These are phyloP conservation scores for Candida xiaguanensis DNA, from an alignment of 805 yeast genomes.

Conservation along the genomic window DNA sequence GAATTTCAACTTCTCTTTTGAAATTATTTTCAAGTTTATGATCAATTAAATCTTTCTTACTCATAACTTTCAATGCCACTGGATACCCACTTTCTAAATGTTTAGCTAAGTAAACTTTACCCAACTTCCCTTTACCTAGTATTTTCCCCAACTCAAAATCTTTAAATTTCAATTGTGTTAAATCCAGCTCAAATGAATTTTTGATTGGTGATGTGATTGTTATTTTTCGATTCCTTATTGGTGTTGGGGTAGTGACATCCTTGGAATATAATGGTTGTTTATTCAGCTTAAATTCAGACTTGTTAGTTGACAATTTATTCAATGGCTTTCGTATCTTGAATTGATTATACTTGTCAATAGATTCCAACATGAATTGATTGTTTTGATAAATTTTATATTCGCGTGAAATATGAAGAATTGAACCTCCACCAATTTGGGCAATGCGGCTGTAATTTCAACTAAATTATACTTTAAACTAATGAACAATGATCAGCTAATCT, in stretches of 20 bases:
- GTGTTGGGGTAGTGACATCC: conserved; percentile 5
- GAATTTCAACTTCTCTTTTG: conserved; percentile 89
- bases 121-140: conserved; percentile 91
- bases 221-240: conserved; percentile 1
- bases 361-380: background rate
- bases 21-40: conserved; percentile 81
- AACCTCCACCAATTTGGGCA: background rate
- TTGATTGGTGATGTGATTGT: background rate
- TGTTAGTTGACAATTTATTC: conserved; percentile 2
- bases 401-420: background rate
- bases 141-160: conserved; percentile 87
- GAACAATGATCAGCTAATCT: too few relatives aligned
- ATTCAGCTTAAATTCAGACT: background rate
- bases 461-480: too few relatives aligned
- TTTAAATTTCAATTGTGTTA: conserved; percentile 1
- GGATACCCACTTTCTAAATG: conserved; percentile 73
- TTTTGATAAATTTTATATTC: background rate
- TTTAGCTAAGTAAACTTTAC: conserved; percentile 84
- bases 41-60: conserved; percentile 69
- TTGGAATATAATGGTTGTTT: background rate
- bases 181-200: background rate
- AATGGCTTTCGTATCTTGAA: conserved; percentile 4
- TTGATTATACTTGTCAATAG: background rate
- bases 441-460: background rate
- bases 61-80: conserved; percentile 91